A percentile compares a stretch with the other conserved stretches of the same genome.
These are phyloP conservation scores for Cyclocybe aegerita DNA, from an alignment of 768 basidiomycete genomes.

Conservation along the genomic window DNA sequence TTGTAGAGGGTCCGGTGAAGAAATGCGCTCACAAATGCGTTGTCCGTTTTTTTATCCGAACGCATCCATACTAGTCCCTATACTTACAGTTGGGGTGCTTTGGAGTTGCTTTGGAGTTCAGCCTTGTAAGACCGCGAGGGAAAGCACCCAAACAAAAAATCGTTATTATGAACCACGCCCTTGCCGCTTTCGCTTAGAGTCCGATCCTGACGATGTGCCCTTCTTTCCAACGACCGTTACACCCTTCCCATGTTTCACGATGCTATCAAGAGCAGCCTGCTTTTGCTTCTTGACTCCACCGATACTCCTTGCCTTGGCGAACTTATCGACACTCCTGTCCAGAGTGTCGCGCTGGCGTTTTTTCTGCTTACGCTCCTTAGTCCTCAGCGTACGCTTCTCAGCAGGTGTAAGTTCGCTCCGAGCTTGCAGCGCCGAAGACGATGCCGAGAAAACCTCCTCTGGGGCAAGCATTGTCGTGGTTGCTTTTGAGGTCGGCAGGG, in stretches of 20 bases:
- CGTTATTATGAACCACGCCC: not conserved
- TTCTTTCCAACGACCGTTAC: constrained; percentile 86
- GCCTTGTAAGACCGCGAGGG: too few species aligned
- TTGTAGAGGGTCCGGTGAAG: too few species aligned
- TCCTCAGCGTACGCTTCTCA: constrained; percentile 74
- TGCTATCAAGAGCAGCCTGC: constrained; percentile 73
- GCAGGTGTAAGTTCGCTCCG: constrained; percentile 81
- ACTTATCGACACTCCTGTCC: constrained; percentile 64
- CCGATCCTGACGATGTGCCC: constrained; percentile 29
- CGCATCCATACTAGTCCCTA: too few species aligned
- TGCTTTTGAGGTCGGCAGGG: constrained; percentile 81
- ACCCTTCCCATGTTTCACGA: constrained; percentile 83
- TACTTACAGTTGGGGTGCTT: too few species aligned
- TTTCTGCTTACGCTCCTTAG: constrained; percentile 67
- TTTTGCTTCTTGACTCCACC: constrained; percentile 77
- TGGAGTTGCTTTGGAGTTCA: too few species aligned
- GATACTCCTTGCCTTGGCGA: constrained; percentile 52
- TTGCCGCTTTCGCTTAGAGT: constrained; percentile 33
- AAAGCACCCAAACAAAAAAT: too few species aligned
- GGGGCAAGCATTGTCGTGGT: constrained; percentile 84
- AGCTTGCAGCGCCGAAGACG: constrained; percentile 53
- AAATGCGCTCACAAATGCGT: too few species aligned
- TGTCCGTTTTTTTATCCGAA: too few species aligned
- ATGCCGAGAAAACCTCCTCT: constrained; percentile 81
- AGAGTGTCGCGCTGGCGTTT: constrained; percentile 67